Base-by-base conservation (phyloP, 202 grass and related monocot species). In the Hordeum pubiflorum region DNA sequence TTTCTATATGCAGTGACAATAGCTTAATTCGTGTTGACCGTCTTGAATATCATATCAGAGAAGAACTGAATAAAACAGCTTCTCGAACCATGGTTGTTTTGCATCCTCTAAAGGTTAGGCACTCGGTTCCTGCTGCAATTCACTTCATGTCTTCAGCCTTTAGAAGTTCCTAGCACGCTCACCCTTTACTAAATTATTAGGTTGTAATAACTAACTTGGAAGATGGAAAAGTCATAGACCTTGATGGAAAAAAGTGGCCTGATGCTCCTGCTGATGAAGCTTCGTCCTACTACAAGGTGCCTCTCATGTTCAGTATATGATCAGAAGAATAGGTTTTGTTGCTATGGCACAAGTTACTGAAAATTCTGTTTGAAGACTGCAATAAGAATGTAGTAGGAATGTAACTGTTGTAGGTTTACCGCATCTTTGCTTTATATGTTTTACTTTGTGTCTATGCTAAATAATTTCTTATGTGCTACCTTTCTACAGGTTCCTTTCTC, bases 191-290 rank as follows among this genome's bases (percentile, higher is more conserved):
- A 75, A 81, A 44, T 85, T 32, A 44, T 87, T 32, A 97, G 94
- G 94, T 97, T 69, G 87, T 97, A 66, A 97, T 97, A 68, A 97
- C 87, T 27, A 97, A 97, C 87, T 73, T 97, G 76, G 94, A 94
- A 69, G 84, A 87, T 76, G 87, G 72, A 66, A 90, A 87, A 61
- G 68, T 92, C 37, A 72, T 92, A 75, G 64, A 94, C 75, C 89
- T 97, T 81, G 94, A 92, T 67, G 94, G 91, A 50, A 97, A 85
- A 79, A 92, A 89, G 86, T 97, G 94, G 94, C 94, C 94, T 66
- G 89, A 94, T 91, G 85, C 89, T 90, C 83, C 91, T 89, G 80
- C 85, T 81, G 84, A 89, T 69, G 91, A 91, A 24, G 54, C 83
- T 77, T 90, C 89, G 3, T 90, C 87, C 58, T 93, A 89, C 75